Base-by-base conservation (phyloP, 2,329 filamentous ascomycete genomes). In the Paramyrothecium roridum region DNA sequence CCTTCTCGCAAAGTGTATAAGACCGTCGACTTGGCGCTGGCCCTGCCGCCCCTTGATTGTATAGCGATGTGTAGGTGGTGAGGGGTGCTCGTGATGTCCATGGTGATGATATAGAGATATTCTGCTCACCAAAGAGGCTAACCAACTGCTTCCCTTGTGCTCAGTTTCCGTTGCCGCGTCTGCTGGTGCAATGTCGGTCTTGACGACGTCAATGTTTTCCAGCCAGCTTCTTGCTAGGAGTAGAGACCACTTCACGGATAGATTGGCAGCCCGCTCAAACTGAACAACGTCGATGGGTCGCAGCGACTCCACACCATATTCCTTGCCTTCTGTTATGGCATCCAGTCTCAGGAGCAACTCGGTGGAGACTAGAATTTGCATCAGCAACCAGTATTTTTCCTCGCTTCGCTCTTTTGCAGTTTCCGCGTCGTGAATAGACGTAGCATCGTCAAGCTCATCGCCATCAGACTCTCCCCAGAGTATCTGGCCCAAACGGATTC, bases 401-500 rank as follows among this genome's bases (percentile, higher is more conserved):
- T 85, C 82, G 23, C 78, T 80, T 30, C 82, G 73, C 60, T 84
- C 82, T 52, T 76, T 75, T 13, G 74, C 65, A 33, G 74, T 74
- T 21, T 76, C 74, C 20, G 75, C 76, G 56, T 83, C 79, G 50
- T 76, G 75, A 49, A 80, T 76, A 12, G 76, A 75, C n/a, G 78
- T 75, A 21, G 78, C 77, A 56, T 84, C 82, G 47, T 78, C 77
- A n/a, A 80, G 61, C 49, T 79, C 75, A 59, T 83, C 81, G 46
- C 81, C 80, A 23, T 77, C 66, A 7, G 75, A 71, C 17, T 76
- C 73, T 17, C 81, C 85, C 87, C 88, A 91, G 2, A 91, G 71
- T 46, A 91, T 79, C 69, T 90, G 88, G 8, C 88, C 88, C 1
- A 91, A 75, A 13, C 87, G 79, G 56, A 91, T 87, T 40, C 88